Evolutionary conservation across 2,329 filamentous ascomycete species (phyloP).

Genomic region (Neofusicoccum parvum): DNA sequence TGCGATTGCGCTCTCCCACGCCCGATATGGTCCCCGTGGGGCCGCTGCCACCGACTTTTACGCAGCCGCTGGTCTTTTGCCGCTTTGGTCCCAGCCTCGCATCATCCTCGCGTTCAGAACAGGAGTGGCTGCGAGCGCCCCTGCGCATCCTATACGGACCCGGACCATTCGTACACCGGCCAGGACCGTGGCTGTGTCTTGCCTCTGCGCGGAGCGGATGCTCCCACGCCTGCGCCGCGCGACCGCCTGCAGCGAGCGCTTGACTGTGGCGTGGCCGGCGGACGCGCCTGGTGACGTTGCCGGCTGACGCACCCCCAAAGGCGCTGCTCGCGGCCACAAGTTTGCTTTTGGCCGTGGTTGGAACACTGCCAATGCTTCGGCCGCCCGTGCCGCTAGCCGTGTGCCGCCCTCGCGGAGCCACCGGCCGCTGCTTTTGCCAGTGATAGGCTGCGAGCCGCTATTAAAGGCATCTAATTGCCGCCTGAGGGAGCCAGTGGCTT

Average conservation of each 20-base stretch:
- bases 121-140: neutral
- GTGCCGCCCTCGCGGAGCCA: neutral
- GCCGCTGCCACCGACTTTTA: slow-evolving; percentile 10
- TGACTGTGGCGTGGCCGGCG: neutral
- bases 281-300: slow-evolving; percentile 1
- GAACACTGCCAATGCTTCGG: slow-evolving; percentile 10
- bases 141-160: neutral
- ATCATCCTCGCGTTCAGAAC: neutral
- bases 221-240: neutral
- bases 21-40: slow-evolving; percentile 13
- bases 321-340: neutral
- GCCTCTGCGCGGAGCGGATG: too few species aligned
- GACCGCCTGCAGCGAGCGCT: neutral
- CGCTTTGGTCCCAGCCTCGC: neutral
- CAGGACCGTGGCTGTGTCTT: too few species aligned
- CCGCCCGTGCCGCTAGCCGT: slow-evolving; percentile 15
- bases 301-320: neutral
- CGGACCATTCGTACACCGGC: too few species aligned
- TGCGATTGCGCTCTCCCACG: neutral
- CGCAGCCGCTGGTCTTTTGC: neutral
- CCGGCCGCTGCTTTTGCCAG: neutral
- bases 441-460: neutral
- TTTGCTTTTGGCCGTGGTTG: slow-evolving; percentile 1
- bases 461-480: neutral
- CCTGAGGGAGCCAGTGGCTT: neutral